Evolutionary conservation across 2,329 filamentous ascomycete species (phyloP).

Genomic region (Thelonectria olida): DNA sequence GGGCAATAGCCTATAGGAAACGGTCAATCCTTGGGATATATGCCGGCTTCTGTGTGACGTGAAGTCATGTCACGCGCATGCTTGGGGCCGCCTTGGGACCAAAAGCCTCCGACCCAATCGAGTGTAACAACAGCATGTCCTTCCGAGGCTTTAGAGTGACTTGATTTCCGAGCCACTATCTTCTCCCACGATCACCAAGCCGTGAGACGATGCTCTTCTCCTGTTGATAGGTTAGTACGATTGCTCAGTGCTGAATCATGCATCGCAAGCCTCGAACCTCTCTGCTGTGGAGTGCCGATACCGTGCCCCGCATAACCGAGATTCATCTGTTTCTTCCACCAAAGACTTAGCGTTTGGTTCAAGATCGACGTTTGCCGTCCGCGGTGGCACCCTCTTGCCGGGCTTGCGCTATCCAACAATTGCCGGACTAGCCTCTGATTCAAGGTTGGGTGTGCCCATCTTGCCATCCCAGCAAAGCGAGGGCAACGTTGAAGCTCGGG

Average conservation of each 20-base stretch:
- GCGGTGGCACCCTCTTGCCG: constrained; percentile 36
- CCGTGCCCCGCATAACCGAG: constrained; percentile 13
- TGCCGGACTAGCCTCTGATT: constrained; percentile 28
- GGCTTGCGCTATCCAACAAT: constrained; percentile 32
- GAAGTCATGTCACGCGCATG: constrained; percentile 4
- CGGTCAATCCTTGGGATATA: constrained; percentile 1
- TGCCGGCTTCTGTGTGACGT: constrained; percentile 29
- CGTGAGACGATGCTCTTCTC: background rate
- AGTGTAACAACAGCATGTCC: background rate
- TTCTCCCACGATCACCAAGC: background rate
- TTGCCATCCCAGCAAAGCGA: background rate
- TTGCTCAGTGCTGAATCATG: background rate
- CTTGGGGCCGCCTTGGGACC: background rate
- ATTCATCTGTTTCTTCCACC: constrained; percentile 19
- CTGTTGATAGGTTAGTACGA: background rate
- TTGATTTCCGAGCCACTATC: background rate
- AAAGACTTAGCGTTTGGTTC: constrained; percentile 31
- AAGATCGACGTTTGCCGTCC: constrained; percentile 42
- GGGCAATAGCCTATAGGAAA: background rate
- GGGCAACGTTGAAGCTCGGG: constrained; percentile 5
- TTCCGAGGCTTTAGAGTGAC: background rate
- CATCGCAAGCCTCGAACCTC: constrained; percentile 10
- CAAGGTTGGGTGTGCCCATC: constrained; percentile 1
- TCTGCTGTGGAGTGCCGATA: constrained; percentile 11
- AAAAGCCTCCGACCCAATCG: background rate